Evolutionary conservation across 2,329 filamentous ascomycete species (phyloP).

Genomic region (Calonectria henricotiae): DNA sequence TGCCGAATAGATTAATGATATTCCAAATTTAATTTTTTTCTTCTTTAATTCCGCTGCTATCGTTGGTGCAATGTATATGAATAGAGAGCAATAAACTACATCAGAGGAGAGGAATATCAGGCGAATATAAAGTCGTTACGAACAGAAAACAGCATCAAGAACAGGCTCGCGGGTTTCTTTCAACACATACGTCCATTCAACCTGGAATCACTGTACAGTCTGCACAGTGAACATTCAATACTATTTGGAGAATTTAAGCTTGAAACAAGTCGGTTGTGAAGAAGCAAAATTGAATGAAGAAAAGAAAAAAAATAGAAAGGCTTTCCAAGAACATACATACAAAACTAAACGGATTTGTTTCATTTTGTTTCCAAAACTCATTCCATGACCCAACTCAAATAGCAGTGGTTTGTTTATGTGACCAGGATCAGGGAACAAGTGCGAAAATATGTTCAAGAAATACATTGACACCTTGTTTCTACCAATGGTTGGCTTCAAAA

Average conservation of each 20-base stretch:
- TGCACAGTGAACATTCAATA: no score
- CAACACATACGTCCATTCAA: not conserved
- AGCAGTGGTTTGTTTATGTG: not conserved
- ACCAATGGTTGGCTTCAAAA: no score
- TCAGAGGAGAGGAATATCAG: not conserved
- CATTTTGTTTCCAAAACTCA: not conserved
- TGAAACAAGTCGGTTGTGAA: not conserved
- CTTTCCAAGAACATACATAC: not conserved
- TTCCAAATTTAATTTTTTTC: no score
- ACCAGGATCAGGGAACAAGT: no score
- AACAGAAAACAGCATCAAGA: not conserved
- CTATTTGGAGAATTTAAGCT: no score
- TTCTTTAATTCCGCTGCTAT: not conserved
- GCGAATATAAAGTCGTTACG: not conserved
- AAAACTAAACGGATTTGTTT: constrained; percentile 1
- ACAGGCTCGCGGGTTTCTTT: not conserved
- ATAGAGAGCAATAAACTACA: not conserved
- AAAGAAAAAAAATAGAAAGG: not conserved
- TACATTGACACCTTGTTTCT: no score
- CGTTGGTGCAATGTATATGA: not conserved
- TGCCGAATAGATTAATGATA: not conserved
- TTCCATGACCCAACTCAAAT: not conserved
- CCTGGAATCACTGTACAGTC: no score
- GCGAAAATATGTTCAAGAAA: no score
- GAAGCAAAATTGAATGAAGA: no score